Base-by-base conservation (phyloP, 129 eudicot species). In the Pittosporum tobira region DNA sequence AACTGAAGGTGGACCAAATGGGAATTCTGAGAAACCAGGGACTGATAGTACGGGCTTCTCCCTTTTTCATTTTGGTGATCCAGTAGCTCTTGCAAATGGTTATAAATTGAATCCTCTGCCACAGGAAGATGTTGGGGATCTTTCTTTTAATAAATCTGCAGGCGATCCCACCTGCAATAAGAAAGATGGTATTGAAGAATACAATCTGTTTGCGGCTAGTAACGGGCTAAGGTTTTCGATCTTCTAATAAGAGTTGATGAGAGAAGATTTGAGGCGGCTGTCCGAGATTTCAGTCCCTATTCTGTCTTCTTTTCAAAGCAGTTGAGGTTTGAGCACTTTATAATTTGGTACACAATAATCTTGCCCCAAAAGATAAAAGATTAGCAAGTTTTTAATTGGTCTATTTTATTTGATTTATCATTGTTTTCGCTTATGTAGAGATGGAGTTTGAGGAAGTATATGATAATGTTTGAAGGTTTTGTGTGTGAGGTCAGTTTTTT, bases 41-140 rank as follows among this genome's bases (percentile, higher is more conserved):
- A 64, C 50, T 44, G 80, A 73, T 5, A 75, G 73, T 56, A 40
- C 78, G 1, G 93, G 88, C 40, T 89, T 89, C 73, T 85, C 97
- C 29, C 78, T 89, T 23, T 89, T 89, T 63, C 93, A 85, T 69
- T 85, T 82, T 73, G 94, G 91, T 48, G 95, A 91, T 53, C 97
- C 97, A 2, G 88, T 88, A 40, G 96, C 82, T 50, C 78, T 76
- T 66, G 72, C 94, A 15, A 81, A 78, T n/a, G 87, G 83, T 34
- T 71, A 43, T 44, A 51, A 52, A 45, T 55, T 51, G 1, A 51
- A 51, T 48, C 71, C 75, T 1, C 48, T 46, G 51, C 46, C 79
- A 57, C 22, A 75, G 49, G 79, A 75, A 71, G 84, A 25, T 31
- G 73, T 51, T 28, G 77, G 75, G 31, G 68, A 72, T 27, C 34